Evolutionary conservation across 2,329 filamentous ascomycete genomes (phyloP).

Genomic region (Colletotrichum musicola): DNA sequence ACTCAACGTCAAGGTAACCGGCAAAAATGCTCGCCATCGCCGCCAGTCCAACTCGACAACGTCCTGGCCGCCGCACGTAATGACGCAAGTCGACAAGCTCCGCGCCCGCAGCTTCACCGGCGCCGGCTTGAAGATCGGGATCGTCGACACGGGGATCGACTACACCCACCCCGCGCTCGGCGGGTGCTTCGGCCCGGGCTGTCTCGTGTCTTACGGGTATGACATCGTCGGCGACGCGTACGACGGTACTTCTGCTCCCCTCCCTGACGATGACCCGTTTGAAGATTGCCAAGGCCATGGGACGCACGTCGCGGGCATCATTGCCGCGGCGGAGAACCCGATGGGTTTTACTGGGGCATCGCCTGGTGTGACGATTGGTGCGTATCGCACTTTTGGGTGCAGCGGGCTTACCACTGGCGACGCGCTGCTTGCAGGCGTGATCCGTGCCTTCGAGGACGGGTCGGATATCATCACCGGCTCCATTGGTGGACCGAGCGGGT

Average conservation of each 20-base stretch:
- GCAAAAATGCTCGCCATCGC: constrained; percentile 37
- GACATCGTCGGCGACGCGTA: constrained; percentile 57
- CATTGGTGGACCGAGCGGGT: constrained; percentile 63
- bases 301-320: constrained; percentile 59
- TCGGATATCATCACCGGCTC: constrained; percentile 67
- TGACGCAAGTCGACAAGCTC: constrained; percentile 69
- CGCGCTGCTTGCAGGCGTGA: constrained; percentile 53
- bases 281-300: constrained; percentile 56
- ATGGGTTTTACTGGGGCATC: constrained; percentile 55
- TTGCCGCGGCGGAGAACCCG: constrained; percentile 54
- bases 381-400: constrained; percentile 55
- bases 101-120: constrained; percentile 61
- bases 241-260: constrained; percentile 45
- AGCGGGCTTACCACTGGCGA: constrained; percentile 49
- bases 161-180: constrained; percentile 61
- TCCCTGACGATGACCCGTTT: constrained; percentile 54
- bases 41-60: constrained; percentile 48
- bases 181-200: constrained; percentile 60
- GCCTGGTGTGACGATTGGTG: constrained; percentile 53
- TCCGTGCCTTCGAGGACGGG: constrained; percentile 55
- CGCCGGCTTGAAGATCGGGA: constrained; percentile 63
- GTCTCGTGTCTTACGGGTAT: constrained; percentile 57
- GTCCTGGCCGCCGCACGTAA: constrained; percentile 62
- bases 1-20: constrained; percentile 57
- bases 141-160: constrained; percentile 63